phyloP scores from a whole-genome alignment of 2,329 filamentous ascomycete species.

The Colletotrichum neosansevieriae region DNA sequence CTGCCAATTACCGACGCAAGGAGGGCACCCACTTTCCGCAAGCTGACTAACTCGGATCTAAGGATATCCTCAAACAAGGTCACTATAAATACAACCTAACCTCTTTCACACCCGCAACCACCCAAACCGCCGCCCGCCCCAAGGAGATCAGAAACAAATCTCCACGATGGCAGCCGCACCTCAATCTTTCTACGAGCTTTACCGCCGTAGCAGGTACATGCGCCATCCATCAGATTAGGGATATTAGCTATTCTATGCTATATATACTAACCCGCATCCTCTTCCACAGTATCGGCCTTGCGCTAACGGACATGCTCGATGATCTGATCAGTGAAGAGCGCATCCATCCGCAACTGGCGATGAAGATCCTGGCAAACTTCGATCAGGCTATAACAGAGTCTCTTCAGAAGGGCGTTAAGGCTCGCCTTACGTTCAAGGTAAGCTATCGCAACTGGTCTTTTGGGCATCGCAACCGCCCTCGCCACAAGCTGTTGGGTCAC shows the following conservation, averaged over 20 bases:
- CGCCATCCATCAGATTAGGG: slow-evolving; percentile 48
- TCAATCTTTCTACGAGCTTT: slow-evolving; percentile 89
- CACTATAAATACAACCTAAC: slow-evolving; percentile 38
- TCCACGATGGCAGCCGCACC: slow-evolving; percentile 61
- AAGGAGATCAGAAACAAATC: slow-evolving; percentile 34
- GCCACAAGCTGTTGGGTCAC: no score
- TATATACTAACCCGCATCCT: slow-evolving; percentile 38
- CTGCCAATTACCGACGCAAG: background rate
- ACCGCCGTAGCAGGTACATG: slow-evolving; percentile 94
- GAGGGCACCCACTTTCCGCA: slow-evolving; percentile 22
- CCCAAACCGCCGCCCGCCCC: slow-evolving; percentile 19
- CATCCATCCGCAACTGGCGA: slow-evolving; percentile 97
- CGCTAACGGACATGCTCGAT: slow-evolving; percentile 96
- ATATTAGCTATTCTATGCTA: slow-evolving; percentile 43
- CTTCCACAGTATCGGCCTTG: slow-evolving; percentile 82
- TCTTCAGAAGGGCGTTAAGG: slow-evolving; percentile 91
- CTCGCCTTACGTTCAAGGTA: slow-evolving; percentile 95
- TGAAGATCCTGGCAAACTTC: slow-evolving; percentile 98
- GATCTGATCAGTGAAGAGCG: slow-evolving; percentile 93
- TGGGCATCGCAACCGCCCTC: no score
- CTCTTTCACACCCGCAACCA: slow-evolving; percentile 36
- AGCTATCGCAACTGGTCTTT: slow-evolving; percentile 39
- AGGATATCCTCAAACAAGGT: slow-evolving; percentile 41
- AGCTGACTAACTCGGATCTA: slow-evolving; percentile 46
- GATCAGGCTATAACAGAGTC: slow-evolving; percentile 94